Base-by-base conservation (phyloP, 139 green algal species). In the Picochlorum sp. region DNA sequence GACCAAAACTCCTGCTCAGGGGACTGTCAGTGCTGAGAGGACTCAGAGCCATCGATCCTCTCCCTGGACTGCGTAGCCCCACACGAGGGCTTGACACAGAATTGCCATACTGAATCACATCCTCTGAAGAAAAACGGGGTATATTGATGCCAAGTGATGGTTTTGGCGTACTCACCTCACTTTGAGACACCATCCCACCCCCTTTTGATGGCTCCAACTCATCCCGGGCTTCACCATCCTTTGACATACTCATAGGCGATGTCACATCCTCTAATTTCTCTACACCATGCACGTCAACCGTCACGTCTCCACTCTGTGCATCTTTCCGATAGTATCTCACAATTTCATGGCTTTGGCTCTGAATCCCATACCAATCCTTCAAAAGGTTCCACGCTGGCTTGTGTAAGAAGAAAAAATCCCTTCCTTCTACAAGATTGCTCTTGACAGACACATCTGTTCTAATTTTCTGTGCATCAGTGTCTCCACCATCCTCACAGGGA, bases 351-450 rank as follows among this genome's bases (percentile, higher is more conserved):
- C 34, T 41, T 11, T 41, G 34, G 34, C 77, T 81, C 10, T 72
- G 71, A 13, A 49, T 26, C 20, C 70, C 76, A 24, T 88, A 88
- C 72, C 71, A 89, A 20, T 37, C 30, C 18, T 73, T 64, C 13
- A 90, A 51, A 45, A 73, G 58, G 15, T 75, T 16, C 83, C 83
- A 90, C 13, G 67, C 50, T 4, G 47, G 37, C 44, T 83, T 47
- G 3, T 54, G 57, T 3, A 84, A 24, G 9, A 72, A 13, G 28
- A 62, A 69, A 23, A 77, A 86, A 60, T 84, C 68, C 15, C 45
- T 34, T 44, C 72, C 56, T 49, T 84, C 70, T 9, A 62, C 21
- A 21, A 85, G 30, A 41, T 41, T 41, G 6, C 34, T 41, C 7
- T 9, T 11, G 8, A 41, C 8, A 41, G 34, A 41, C 34, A 41